Evolutionary conservation across 176 grass and related monocot species (phyloP).

Genomic region (Pontederia paniculata): DNA sequence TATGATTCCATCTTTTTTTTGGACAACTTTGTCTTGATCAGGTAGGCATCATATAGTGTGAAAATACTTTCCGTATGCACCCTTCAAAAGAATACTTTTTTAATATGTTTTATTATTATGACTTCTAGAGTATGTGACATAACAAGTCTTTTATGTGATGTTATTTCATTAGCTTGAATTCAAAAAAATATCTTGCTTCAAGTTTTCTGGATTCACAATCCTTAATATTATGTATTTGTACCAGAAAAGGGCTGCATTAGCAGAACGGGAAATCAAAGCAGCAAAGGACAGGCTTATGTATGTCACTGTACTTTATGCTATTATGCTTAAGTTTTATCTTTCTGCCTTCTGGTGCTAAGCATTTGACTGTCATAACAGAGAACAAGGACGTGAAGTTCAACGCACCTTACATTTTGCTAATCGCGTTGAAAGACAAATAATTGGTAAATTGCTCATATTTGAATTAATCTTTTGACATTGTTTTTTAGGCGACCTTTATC

Average conservation of each 20-base stretch:
- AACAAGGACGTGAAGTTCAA: slow-evolving; percentile 12
- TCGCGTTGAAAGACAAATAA: slow-evolving; percentile 1
- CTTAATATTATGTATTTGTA: background rate
- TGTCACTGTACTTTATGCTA: background rate
- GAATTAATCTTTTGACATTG: too few relatives aligned
- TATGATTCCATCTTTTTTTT: too few relatives aligned
- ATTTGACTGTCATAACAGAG: background rate
- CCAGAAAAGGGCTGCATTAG: background rate
- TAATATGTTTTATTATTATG: too few relatives aligned
- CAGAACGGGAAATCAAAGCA: slow-evolving; percentile 1
- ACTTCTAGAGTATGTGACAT: too few relatives aligned
- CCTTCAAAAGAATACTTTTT: too few relatives aligned
- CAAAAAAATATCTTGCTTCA: too few relatives aligned
- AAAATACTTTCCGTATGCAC: too few relatives aligned
- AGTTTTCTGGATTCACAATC: too few relatives aligned
- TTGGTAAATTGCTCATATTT: background rate
- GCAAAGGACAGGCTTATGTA: background rate
- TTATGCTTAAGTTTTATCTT: background rate
- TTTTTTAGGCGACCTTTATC: background rate
- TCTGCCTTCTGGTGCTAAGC: background rate
- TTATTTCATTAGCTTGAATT: too few relatives aligned
- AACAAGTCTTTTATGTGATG: too few relatives aligned
- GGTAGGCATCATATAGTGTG: too few relatives aligned
- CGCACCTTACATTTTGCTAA: background rate
- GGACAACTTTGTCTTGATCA: too few relatives aligned